Evolutionary conservation across 1,139 yeast species (phyloP), one percentile per base, ranked within the genome.

Genomic region (Kazachstania sp.): DNA sequence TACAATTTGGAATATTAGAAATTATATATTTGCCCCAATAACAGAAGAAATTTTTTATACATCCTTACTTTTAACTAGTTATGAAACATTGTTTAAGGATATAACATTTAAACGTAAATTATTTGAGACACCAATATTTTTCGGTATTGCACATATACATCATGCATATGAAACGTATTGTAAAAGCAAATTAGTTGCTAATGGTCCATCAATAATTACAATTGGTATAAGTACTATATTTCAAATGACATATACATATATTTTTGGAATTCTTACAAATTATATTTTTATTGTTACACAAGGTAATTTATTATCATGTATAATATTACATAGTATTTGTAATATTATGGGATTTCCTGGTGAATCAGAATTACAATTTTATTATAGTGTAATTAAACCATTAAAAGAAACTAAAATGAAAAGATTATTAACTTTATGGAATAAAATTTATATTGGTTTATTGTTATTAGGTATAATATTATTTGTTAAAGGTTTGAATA

Each of bases 111-210:
- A 51, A 8, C 49, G 61, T 13, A 59, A 72, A 34, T 60, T 78
- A 2, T 59, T 65, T 44, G 64, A 66, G 28, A 74, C 90, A 2
- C 95, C 97, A 0, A 59, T 82, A 19, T 74, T 81, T 53, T 92
- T 92, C 69, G 95, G 96, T 1, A 60, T 86, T n/a, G 97, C 97
- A 0, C 99, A 92, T 66, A 50, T 85, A 18, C 96, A 92, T 62
- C 97, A 92, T 64, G 95, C 81, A 1, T 74, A 73, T 54, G 86
- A 81, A 50, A 58, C 78, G 46, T 71, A 70, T 51, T 57, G 63
- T 8, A 64, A 54, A 29, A 69, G 61, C 5, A 61, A 49, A 23
- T 23, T 23, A 23, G 2, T 23, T 23, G 5, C 9, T 23, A 23
- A 23, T 23, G 28, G 28, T 49, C 52, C 51, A 29, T 43, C 70